Conservation (phyloP, 805 yeast genomes). For the Lachancea thermotolerans region DNA sequence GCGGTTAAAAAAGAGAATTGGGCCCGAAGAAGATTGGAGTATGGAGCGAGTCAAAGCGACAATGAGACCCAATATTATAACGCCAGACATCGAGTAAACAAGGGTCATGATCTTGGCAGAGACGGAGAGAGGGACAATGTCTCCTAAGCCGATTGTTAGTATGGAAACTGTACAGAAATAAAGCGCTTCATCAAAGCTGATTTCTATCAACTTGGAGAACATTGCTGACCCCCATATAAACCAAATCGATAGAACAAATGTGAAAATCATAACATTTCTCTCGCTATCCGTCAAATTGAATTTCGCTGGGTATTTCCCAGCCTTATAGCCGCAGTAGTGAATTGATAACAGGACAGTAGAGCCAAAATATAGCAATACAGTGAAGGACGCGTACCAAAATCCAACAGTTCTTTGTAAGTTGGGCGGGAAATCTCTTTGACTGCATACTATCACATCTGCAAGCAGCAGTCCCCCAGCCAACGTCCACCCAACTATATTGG, state of each 20-base stretch:
- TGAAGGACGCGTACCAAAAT: slow-evolving; percentile 70
- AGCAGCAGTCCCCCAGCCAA: slow-evolving; percentile 50
- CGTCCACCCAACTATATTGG: slow-evolving; percentile 61
- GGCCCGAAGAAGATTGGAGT: slow-evolving; percentile 52
- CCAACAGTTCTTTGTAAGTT: slow-evolving; percentile 45
- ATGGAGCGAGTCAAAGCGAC: slow-evolving; percentile 63
- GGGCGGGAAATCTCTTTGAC: slow-evolving; percentile 16
- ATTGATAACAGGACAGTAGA: slow-evolving; percentile 47
- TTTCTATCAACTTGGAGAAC: slow-evolving; percentile 40
- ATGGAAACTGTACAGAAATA: slow-evolving; percentile 69
- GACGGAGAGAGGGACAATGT: slow-evolving; percentile 47
- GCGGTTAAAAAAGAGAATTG: slow-evolving; percentile 60
- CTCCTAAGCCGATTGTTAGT: slow-evolving; percentile 79
- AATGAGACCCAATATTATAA: slow-evolving; percentile 66
- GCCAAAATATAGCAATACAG: slow-evolving; percentile 52
- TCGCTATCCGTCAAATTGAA: slow-evolving; percentile 64
- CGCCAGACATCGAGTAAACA: slow-evolving; percentile 62
- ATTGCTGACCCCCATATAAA: slow-evolving; percentile 62
- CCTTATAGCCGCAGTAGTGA: slow-evolving; percentile 56
- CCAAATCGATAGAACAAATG: slow-evolving; percentile 62
- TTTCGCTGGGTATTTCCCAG: slow-evolving; percentile 57
- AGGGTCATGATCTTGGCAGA: slow-evolving; percentile 54
- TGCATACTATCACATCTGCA: slow-evolving; percentile 31
- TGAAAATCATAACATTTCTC: slow-evolving; percentile 66
- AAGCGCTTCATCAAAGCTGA: slow-evolving; percentile 58